A percentile compares a stretch with the other conserved stretches of the same genome.
These are phyloP conservation scores for Mimosa bimucronata DNA, from an alignment of 306 rosid genomes.

Conservation along the genomic window DNA sequence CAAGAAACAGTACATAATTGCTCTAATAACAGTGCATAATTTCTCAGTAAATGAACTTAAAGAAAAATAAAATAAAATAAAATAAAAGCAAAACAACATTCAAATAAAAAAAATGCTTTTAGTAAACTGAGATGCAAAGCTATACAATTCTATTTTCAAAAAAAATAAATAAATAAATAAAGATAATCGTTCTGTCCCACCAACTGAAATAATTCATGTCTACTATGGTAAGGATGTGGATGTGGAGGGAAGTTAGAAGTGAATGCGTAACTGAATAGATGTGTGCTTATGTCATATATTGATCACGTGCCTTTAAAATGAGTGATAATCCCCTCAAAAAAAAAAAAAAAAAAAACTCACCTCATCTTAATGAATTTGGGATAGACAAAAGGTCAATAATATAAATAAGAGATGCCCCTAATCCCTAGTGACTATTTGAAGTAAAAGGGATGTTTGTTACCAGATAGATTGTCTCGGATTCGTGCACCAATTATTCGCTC, in stretches of 20 bases:
- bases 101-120: constrained; percentile 8
- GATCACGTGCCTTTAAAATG: constrained; percentile 2
- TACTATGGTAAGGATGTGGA: neutral
- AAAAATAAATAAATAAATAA: constrained; percentile 22
- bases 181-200: neutral
- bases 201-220: constrained; percentile 3
- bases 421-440: neutral
- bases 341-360: neutral
- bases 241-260: neutral
- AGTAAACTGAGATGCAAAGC: neutral
- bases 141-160: constrained; percentile 20
- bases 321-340: neutral
- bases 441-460: constrained; percentile 47
- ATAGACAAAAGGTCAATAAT: neutral
- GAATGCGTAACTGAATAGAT: neutral
- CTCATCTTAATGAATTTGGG: neutral
- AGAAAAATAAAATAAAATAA: neutral
- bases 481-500: constrained; percentile 81
- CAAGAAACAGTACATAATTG: neutral
- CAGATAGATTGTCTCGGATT: constrained; percentile 82
- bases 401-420: neutral
- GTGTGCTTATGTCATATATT: neutral
- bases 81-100: neutral
- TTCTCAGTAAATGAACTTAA: constrained; percentile 20
- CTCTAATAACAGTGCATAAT: constrained; percentile 2